These are phyloP conservation scores for Anthracocystis setariae DNA, from an alignment of 1,284 basidiomycete genomes.

Conservation along the genomic window DNA sequence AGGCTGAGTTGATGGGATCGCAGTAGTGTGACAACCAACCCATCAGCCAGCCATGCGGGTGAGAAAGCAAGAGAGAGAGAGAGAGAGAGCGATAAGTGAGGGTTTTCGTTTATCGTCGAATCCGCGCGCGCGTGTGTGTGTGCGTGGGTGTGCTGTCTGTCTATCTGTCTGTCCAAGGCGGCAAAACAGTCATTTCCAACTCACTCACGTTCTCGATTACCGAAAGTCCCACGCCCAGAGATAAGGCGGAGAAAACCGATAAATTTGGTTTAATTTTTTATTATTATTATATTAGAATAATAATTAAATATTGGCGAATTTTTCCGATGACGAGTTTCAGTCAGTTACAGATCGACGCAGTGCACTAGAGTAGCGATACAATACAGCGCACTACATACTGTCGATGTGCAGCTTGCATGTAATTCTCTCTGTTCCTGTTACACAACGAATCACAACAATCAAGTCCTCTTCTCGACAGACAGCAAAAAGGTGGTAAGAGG, in stretches of 20 bases:
- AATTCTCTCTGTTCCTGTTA: too few relatives aligned
- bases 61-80: neutral
- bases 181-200: too few relatives aligned
- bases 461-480: too few relatives aligned
- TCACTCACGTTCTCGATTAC: neutral
- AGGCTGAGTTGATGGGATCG: neutral
- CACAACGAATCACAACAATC: too few relatives aligned
- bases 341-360: neutral
- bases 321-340: neutral
- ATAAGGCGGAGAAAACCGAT: constrained; percentile 16
- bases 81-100: neutral
- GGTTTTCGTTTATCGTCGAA: too few relatives aligned
- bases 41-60: neutral
- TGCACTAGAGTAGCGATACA: too few relatives aligned
- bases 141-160: too few relatives aligned
- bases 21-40: too few relatives aligned
- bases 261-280: neutral
- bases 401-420: too few relatives aligned
- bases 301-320: neutral
- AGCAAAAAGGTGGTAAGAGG: too few relatives aligned
- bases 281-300: neutral
- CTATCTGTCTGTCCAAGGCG: too few relatives aligned
- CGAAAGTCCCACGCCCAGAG: constrained; percentile 3
- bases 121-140: neutral
- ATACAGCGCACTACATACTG: too few relatives aligned